phyloP scores from a whole-genome alignment of 352 stramenopile genomes.

The Phytophthora niederhauseri region DNA sequence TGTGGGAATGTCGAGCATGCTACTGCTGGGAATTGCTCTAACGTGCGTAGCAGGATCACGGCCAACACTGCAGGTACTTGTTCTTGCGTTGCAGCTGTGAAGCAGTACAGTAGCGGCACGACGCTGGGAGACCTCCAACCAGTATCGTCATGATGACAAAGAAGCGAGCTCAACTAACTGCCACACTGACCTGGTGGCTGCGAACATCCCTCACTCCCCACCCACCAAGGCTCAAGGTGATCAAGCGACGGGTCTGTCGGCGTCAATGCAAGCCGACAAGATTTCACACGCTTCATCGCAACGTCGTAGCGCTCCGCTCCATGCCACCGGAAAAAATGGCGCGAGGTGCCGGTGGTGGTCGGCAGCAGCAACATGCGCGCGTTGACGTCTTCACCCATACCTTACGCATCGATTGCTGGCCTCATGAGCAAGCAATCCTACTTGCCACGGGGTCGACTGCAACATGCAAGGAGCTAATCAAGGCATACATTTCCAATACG shows the following conservation, averaged over 20 bases:
- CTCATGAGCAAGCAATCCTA: not conserved
- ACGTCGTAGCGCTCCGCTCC: not conserved
- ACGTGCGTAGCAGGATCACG: not conserved
- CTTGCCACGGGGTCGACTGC: not conserved
- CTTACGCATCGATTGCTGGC: not conserved
- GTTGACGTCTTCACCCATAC: conserved; percentile 2
- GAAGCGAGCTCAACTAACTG: too few species aligned
- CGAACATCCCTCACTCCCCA: not conserved
- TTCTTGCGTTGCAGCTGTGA: not conserved
- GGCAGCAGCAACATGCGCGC: not conserved
- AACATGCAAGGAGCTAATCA: not conserved
- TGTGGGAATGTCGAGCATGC: not conserved
- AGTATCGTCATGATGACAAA: not conserved
- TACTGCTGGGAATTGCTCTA: not conserved
- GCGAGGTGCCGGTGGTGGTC: not conserved
- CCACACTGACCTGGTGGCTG: too few species aligned
- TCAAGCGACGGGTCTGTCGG: not conserved
- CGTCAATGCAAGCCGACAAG: not conserved
- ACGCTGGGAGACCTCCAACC: not conserved
- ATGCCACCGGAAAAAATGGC: not conserved
- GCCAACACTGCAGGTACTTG: too few species aligned
- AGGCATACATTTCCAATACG: conserved; percentile 20
- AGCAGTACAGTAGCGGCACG: not conserved
- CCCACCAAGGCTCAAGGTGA: not conserved
- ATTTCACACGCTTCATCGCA: not conserved